These are phyloP conservation scores for Talaromyces verruculosus DNA, from an alignment of 2,329 filamentous ascomycete species.

Conservation along the genomic window DNA sequence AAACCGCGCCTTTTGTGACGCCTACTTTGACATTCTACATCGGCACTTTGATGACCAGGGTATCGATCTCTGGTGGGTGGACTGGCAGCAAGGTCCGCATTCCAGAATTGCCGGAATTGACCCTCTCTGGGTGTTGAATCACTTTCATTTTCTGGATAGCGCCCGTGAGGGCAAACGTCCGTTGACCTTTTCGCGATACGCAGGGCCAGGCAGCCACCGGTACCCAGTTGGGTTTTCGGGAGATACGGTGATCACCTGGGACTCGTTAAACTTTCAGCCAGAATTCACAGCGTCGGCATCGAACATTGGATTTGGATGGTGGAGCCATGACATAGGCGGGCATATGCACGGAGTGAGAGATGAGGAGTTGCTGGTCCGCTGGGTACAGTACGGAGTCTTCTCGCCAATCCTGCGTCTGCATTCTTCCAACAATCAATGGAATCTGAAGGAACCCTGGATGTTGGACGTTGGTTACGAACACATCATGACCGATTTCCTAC, in stretches of 20 bases:
- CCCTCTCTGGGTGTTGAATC: slow-evolving; percentile 65
- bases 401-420: slow-evolving; percentile 63
- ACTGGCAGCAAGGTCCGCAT: slow-evolving; percentile 64
- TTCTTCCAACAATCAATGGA: slow-evolving; percentile 59
- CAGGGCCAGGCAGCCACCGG: slow-evolving; percentile 62
- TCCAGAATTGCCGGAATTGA: slow-evolving; percentile 60
- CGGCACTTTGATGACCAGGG: slow-evolving; percentile 56
- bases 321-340: slow-evolving; percentile 68
- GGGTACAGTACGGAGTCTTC: slow-evolving; percentile 63
- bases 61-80: slow-evolving; percentile 66
- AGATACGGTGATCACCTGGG: slow-evolving; percentile 61
- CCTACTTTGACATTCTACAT: slow-evolving; percentile 60
- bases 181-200: slow-evolving; percentile 62
- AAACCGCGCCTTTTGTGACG: slow-evolving; percentile 55
- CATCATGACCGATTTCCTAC: slow-evolving; percentile 53
- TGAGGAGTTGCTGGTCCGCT: slow-evolving; percentile 60
- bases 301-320: slow-evolving; percentile 68
- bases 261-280: slow-evolving; percentile 61
- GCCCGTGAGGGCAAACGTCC: slow-evolving; percentile 41
- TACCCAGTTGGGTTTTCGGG: slow-evolving; percentile 67
- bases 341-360: slow-evolving; percentile 58
- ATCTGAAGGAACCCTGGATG: slow-evolving; percentile 63
- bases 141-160: slow-evolving; percentile 62
- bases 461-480: slow-evolving; percentile 50
- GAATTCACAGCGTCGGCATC: slow-evolving; percentile 66